Percentiles rank a stretch among this genome's conserved stretches.
These are phyloP conservation scores for Thalassiosira hispida DNA, from an alignment of 352 stramenopile species.

Conservation along the genomic window DNA sequence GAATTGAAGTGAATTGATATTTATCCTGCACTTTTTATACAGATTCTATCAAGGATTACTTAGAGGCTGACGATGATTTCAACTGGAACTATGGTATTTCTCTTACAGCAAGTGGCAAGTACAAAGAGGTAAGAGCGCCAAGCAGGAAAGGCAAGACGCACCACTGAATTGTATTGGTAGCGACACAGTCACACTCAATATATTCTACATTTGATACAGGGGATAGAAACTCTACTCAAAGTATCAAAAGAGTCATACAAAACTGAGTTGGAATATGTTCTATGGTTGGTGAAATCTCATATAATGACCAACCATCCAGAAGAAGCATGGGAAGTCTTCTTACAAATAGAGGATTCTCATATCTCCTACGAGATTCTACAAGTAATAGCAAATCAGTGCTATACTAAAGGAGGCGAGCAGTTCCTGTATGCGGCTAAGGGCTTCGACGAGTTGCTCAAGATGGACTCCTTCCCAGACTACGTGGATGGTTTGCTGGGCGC, in stretches of 20 bases:
- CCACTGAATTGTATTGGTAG: too few species aligned
- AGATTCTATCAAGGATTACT: constrained; percentile 36
- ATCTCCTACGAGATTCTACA: constrained; percentile 95
- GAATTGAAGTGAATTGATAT: too few species aligned
- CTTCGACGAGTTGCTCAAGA: constrained; percentile 92
- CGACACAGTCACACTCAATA: too few species aligned
- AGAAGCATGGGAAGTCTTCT: constrained; percentile 94
- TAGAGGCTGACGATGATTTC: constrained; percentile 91
- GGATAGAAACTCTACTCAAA: constrained; percentile 88
- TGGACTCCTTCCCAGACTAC: constrained; percentile 95
- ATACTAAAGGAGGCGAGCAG: constrained; percentile 90
- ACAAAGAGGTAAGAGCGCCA: constrained; percentile 87
- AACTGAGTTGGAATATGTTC: constrained; percentile 92
- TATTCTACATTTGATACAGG: too few species aligned
- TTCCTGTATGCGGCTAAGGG: constrained; percentile 95
- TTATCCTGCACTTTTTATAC: too few species aligned
- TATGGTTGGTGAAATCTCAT: constrained; percentile 89
- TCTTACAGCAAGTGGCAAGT: constrained; percentile 91
- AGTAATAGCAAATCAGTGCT: constrained; percentile 96
- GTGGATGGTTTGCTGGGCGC: constrained; percentile 95
- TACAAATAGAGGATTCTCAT: constrained; percentile 95
- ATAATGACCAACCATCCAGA: constrained; percentile 94
- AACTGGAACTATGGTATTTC: constrained; percentile 96
- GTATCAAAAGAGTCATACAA: constrained; percentile 93
- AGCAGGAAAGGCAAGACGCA: too few species aligned